Base-by-base conservation (phyloP, 2,329 filamentous ascomycete genomes). In the Pestalotiopsis sp. region DNA sequence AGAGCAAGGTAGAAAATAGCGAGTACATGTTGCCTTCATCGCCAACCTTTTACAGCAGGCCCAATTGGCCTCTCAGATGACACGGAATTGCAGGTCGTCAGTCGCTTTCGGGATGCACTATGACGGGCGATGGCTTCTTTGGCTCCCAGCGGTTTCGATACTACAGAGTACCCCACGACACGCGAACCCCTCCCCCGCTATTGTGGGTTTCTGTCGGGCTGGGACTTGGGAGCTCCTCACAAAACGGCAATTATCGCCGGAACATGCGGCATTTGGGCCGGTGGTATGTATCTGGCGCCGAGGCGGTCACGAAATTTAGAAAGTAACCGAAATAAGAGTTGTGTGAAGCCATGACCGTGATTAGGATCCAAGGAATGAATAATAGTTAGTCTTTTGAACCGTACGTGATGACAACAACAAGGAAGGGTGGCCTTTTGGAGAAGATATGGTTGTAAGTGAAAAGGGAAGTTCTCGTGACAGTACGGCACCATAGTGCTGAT, bases 171-270 rank as follows among this genome's bases (percentile, higher is more conserved):
- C 30, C 58, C 58, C 58, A 20, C 58, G 61, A 44, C 9, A 3
- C 14, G 9, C n/a, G 59, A 35, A 26, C 61, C 61, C 39, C 61
- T 64, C 40, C 61, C 61, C 61, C 61, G 40, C 61, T 26, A 64
- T 64, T 52, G 11, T 24, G 40, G 14, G 44, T 14, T 30, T 22
- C 11, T 35, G 26, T 20, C 20, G 17, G 38, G 30, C 30, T 35
- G 30, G 30, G 30, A 35, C 30, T n/a, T 38, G 59, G 35, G 38
- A 38, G 59, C 24, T 39, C 24, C 38, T 38, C 35, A 22, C 35
- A 56, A 38, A 65, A 56, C 17, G 62, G 62, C 48, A 65, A 57
- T 65, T 65, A 55, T 65, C 40, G 62, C 62, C 62, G 62, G 52
- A 35, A 38, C 10, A 44, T 35, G 48, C 62, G 13, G 22, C 24